Conservation (phyloP, 495 filamentous ascomycete species). For the Lophiotrema nucula region DNA sequence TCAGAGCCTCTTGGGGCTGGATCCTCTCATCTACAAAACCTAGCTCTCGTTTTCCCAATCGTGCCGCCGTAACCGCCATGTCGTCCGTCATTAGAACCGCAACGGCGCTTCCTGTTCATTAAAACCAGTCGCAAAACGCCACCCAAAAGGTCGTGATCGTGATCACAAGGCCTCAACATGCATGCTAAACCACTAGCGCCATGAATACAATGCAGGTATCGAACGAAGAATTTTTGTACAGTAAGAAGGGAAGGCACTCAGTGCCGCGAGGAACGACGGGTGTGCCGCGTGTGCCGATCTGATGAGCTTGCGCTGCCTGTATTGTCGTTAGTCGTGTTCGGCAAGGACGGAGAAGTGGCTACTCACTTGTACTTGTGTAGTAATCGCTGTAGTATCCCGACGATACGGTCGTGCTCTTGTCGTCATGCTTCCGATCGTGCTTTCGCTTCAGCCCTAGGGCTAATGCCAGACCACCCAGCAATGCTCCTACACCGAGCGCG, state of each 20-base stretch:
- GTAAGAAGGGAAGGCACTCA: not conserved
- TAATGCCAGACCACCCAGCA: constrained; percentile 65
- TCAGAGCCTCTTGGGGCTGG: too few species aligned
- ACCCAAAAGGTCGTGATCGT: too few species aligned
- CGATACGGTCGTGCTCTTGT: constrained; percentile 37
- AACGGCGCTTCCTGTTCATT: too few species aligned
- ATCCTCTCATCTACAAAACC: constrained; percentile 19
- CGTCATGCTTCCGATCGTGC: constrained; percentile 51
- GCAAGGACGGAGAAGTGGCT: not conserved
- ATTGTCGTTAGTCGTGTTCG: constrained; percentile 10
- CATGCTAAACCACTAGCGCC: constrained; percentile 1
- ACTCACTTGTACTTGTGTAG: constrained; percentile 45
- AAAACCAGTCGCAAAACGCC: too few species aligned
- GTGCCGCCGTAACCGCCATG: not conserved
- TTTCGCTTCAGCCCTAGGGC: constrained; percentile 73
- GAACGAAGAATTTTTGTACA: too few species aligned
- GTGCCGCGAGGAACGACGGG: constrained; percentile 38
- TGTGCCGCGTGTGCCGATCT: constrained; percentile 40
- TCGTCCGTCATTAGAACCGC: constrained; percentile 17
- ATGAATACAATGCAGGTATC: not conserved
- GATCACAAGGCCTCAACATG: constrained; percentile 10
- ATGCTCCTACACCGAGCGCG: constrained; percentile 56
- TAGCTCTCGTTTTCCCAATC: not conserved
- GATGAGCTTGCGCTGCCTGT: constrained; percentile 44
- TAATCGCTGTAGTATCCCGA: constrained; percentile 37